These are phyloP conservation scores for Cladophialophora bantiana DNA, from an alignment of 2,329 filamentous ascomycete genomes.

Conservation along the genomic window DNA sequence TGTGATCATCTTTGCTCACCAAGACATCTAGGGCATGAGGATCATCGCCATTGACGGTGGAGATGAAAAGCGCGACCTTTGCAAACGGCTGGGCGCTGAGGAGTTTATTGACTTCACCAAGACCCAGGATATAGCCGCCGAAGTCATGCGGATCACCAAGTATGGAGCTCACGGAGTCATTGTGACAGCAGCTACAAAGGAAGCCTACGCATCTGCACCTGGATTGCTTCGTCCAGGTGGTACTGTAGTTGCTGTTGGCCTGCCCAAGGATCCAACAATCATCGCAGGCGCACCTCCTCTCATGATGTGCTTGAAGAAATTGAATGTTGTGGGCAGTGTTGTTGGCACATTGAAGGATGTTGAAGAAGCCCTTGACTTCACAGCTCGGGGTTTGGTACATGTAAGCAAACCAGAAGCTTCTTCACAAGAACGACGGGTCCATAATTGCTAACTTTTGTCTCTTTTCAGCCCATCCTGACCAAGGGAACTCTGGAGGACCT, in stretches of 20 bases:
- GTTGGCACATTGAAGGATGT: conserved; percentile 55
- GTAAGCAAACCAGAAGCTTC: conserved; percentile 27
- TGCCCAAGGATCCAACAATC: conserved; percentile 45
- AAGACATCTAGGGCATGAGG: conserved; percentile 43
- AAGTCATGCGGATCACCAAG: conserved; percentile 47
- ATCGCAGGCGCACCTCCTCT: conserved; percentile 50
- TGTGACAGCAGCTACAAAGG: conserved; percentile 48
- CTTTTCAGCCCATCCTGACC: conserved; percentile 39
- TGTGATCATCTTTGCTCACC: neutral
- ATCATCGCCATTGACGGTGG: conserved; percentile 51
- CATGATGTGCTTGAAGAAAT: conserved; percentile 48
- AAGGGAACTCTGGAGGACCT: conserved; percentile 39
- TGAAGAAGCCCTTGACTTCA: conserved; percentile 56
- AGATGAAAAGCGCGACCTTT: conserved; percentile 47
- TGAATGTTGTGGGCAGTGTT: conserved; percentile 54
- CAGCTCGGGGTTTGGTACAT: conserved; percentile 50
- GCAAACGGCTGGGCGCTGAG: conserved; percentile 49
- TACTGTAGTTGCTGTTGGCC: conserved; percentile 49
- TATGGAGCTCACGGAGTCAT: conserved; percentile 50
- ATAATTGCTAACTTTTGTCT: conserved; percentile 1
- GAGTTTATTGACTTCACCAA: conserved; percentile 48
- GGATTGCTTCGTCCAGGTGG: conserved; percentile 46
- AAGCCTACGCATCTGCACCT: conserved; percentile 47
- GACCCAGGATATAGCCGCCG: conserved; percentile 46
- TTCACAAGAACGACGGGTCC: neutral